Percentiles rank a stretch among this genome's conserved stretches.
phyloP scores from a whole-genome alignment of 2,329 filamentous ascomycete genomes.

The Fusarium sterilihyphosum region DNA sequence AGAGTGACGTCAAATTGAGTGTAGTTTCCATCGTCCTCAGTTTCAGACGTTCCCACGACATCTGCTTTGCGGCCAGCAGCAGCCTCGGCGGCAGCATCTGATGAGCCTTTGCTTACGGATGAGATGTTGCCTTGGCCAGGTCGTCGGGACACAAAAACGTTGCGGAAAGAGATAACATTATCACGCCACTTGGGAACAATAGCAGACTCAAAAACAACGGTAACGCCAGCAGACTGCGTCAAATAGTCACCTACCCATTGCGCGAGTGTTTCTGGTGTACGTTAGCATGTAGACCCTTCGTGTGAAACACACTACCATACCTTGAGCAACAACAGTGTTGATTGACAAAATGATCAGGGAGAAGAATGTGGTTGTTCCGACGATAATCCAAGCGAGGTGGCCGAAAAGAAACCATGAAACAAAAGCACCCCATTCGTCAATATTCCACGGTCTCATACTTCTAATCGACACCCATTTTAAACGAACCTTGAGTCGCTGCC shows the following conservation, averaged over 20 bases:
- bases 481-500: conserved; percentile 86
- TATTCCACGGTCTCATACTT: conserved; percentile 92
- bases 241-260: conserved; percentile 95
- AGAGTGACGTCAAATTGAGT: conserved; percentile 97
- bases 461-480: conserved; percentile 99
- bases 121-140: conserved; percentile 80
- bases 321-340: conserved; percentile 96
- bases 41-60: conserved; percentile 45
- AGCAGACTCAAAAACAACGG: conserved; percentile 95
- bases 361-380: conserved; percentile 97
- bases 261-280: conserved; percentile 80
- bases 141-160: conserved; percentile 92
- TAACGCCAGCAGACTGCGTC: conserved; percentile 90
- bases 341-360: conserved; percentile 89
- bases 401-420: conserved; percentile 93
- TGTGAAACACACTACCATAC: conserved; percentile 54
- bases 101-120: conserved; percentile 92
- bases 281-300: background rate
- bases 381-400: conserved; percentile 93
- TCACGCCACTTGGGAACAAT: conserved; percentile 97
- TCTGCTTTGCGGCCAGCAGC: conserved; percentile 73
- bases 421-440: conserved; percentile 95
- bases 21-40: conserved; percentile 89
- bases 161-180: conserved; percentile 95
- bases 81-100: conserved; percentile 85